phyloP scores from a whole-genome alignment of 2,329 filamentous ascomycete species.

The Pseudogymnoascus pannorum region DNA sequence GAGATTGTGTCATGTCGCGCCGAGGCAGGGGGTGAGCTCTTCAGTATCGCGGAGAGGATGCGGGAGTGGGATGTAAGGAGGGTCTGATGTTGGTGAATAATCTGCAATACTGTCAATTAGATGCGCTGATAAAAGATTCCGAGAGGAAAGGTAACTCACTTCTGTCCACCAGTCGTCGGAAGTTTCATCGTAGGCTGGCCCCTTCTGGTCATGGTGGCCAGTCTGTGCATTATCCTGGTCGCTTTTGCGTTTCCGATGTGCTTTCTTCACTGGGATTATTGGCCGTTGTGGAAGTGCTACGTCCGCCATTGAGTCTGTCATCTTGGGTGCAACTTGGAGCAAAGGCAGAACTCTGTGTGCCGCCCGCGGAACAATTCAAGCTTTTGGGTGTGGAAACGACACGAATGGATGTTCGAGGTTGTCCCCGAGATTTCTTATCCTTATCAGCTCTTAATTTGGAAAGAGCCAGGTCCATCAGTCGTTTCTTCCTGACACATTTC shows the following conservation, averaged over 20 bases:
- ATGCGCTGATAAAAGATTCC: not conserved
- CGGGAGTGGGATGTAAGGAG: not conserved
- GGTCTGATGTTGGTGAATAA: constrained; percentile 2
- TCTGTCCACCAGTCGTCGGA: constrained; percentile 6
- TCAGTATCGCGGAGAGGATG: constrained; percentile 6
- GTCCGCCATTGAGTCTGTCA: not conserved
- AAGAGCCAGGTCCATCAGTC: not conserved
- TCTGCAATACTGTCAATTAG: not conserved
- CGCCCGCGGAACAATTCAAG: not conserved
- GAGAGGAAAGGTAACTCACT: not conserved
- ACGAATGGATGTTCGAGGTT: constrained; percentile 1
- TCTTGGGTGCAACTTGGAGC: not conserved
- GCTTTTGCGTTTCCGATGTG: constrained; percentile 3
- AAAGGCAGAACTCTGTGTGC: not conserved
- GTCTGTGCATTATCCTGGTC: constrained; percentile 6
- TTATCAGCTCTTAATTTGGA: constrained; percentile 2
- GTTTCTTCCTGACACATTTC: not conserved
- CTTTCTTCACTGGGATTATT: not conserved
- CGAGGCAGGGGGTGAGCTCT: not conserved
- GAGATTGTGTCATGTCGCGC: not conserved
- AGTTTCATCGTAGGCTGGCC: not conserved
- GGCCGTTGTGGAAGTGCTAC: not conserved
- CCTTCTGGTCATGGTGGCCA: constrained; percentile 1
- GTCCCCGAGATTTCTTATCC: not conserved
- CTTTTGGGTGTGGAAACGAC: not conserved